Evolutionary conservation across 768 basidiomycete species (phyloP), one percentile per base, ranked within the genome.

Genomic region (Termitomyces sp.): DNA sequence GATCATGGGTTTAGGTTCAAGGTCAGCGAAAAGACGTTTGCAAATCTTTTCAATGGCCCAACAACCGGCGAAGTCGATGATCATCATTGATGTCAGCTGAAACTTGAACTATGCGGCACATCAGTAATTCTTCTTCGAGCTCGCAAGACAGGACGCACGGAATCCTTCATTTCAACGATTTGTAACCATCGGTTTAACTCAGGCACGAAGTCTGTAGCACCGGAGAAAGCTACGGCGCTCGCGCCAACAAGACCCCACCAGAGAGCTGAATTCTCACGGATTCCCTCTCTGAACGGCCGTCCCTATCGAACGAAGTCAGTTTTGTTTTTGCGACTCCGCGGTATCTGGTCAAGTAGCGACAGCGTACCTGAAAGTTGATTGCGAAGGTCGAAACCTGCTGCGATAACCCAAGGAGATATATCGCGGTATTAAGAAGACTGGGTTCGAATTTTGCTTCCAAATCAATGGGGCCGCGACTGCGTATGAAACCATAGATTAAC

Each of bases 341-440:
- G 33, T 36, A 36, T 2, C 20, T 32, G 30, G 16, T 62, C 14
- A 46, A 36, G 0, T 47, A 38, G 38, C 51, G 20, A 24, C 11
- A 6, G n/a, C 70, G 33, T 63, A 85, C 87, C 77, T 94, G 93
- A 82, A 95, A 99, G 76, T 99, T 99, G 76, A 98, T 94, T 3
- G 94, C 88, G 67, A 99, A 98, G 0, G 97, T 98, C 7, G 96
- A 98, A 2, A 99, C 96, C 71, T 99, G 97, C 70, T 99, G 96
- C 2, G 92, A 95, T 38, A 98, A 81, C 54, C 95, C 90, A 52
- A 99, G 80, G 30, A 98, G 84, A 74, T 95, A 99, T 66, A 99
- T 96, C 43, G 94, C 93, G 2, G 95, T 96, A 77, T 98, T 99
- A 58, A 99, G 78, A 49, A 99, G 75, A 62, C 86, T 92, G 0